phyloP scores from a whole-genome alignment of 192 early-diverging fungal species.

The Dimargaris cristalligena region DNA sequence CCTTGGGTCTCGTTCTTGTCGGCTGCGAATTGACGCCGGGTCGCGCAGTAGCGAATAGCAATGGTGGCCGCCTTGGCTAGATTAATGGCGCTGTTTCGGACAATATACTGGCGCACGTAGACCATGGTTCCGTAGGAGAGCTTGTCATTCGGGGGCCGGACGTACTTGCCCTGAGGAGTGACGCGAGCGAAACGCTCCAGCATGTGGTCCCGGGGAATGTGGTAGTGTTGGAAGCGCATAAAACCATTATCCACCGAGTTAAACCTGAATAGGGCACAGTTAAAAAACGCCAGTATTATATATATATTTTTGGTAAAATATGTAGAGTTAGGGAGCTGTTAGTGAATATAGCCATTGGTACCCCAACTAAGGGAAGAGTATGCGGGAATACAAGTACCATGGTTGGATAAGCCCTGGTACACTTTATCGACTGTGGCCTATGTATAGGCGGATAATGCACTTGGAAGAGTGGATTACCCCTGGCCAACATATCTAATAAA shows the following conservation, averaged over 20 bases:
- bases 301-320: too few relatives aligned
- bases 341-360: too few relatives aligned
- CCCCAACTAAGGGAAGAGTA: too few relatives aligned
- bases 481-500: too few relatives aligned
- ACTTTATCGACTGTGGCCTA: too few relatives aligned
- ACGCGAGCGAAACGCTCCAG: slow-evolving; percentile 59
- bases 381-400: too few relatives aligned
- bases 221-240: slow-evolving; percentile 63
- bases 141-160: slow-evolving; percentile 55
- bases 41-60: slow-evolving; percentile 48
- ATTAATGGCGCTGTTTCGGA: slow-evolving; percentile 33
- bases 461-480: too few relatives aligned
- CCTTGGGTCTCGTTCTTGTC: slow-evolving; percentile 22
- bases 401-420: too few relatives aligned
- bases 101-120: slow-evolving; percentile 58
- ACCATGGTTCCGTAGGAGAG: slow-evolving; percentile 80
- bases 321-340: too few relatives aligned
- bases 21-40: slow-evolving; percentile 56
- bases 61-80: slow-evolving; percentile 55
- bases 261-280: slow-evolving; percentile 31
- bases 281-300: too few relatives aligned
- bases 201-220: slow-evolving; percentile 61
- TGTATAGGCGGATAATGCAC: too few relatives aligned
- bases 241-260: slow-evolving; percentile 76
- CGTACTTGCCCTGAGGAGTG: slow-evolving; percentile 46